Conservation (phyloP, 345 rosid genomes). For the Citrus unshiu region DNA sequence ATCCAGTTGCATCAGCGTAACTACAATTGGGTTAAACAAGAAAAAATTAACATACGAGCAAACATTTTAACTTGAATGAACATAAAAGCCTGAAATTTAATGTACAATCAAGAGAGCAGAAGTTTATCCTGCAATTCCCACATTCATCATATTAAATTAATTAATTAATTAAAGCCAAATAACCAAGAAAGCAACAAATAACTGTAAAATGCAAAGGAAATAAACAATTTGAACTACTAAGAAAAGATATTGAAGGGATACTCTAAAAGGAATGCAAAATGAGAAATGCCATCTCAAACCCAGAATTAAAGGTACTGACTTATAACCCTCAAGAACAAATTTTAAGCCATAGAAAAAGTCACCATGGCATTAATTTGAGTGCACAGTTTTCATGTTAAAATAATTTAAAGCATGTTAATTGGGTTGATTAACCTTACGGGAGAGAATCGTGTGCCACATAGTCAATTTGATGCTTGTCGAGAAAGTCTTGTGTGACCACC, state of each 20-base stretch:
- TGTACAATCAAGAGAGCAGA: constrained; percentile 5
- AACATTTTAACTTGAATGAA: neutral
- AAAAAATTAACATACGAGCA: constrained; percentile 4
- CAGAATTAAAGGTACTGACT: neutral
- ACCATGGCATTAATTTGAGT: neutral
- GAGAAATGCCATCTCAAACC: neutral
- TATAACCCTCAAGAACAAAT: neutral
- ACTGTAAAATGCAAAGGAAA: neutral
- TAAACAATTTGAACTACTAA: neutral
- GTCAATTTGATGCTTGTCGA: constrained; percentile 58
- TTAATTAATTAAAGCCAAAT: neutral
- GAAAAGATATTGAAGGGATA: neutral
- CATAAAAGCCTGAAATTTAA: neutral
- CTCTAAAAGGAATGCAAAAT: neutral
- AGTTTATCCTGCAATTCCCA: neutral
- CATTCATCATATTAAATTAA: neutral
- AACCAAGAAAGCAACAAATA: neutral
- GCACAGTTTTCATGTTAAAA: neutral
- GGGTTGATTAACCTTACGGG: constrained; percentile 40
- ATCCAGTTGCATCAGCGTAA: constrained; percentile 73
- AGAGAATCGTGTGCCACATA: constrained; percentile 70
- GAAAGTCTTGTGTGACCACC: constrained; percentile 60
- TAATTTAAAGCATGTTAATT: neutral
- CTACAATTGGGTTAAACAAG: constrained; percentile 28
- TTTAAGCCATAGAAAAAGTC: neutral